phyloP scores from a whole-genome alignment of 1,284 basidiomycete genomes.

The Malassezia yamatoensis region DNA sequence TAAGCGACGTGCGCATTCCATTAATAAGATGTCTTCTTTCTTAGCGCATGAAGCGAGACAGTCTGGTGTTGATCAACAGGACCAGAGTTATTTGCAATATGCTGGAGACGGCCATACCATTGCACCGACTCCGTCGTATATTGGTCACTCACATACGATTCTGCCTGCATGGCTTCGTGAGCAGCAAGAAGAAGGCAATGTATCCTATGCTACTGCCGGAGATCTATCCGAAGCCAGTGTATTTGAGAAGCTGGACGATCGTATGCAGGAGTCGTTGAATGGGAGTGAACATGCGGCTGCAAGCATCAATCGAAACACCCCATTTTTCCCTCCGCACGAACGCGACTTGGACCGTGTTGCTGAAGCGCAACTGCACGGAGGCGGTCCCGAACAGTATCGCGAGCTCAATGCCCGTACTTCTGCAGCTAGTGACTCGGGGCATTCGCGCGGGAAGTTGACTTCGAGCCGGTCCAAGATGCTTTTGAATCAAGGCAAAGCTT shows the following conservation, averaged over 20 bases:
- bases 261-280: constrained; percentile 30
- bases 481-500: constrained; percentile 17
- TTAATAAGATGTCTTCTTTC: constrained; percentile 21
- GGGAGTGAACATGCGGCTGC: constrained; percentile 32
- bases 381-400: constrained; percentile 11
- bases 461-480: constrained; percentile 6
- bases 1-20: constrained; percentile 29
- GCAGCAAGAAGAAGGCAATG: constrained; percentile 41
- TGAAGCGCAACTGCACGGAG: constrained; percentile 3
- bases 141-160: constrained; percentile 25
- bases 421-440: constrained; percentile 20
- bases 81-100: constrained; percentile 9
- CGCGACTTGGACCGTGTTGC: constrained; percentile 24
- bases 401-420: constrained; percentile 16
- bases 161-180: constrained; percentile 44
- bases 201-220: constrained; percentile 28
- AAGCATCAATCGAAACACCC: constrained; percentile 38
- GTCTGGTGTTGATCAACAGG: not conserved
- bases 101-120: constrained; percentile 21
- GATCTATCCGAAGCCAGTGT: constrained; percentile 25
- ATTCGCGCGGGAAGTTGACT: constrained; percentile 3
- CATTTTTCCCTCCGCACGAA: constrained; percentile 34
- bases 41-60: constrained; percentile 4
- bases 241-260: constrained; percentile 30
- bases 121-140: constrained; percentile 34